phyloP scores from a whole-genome alignment of 495 filamentous ascomycete genomes.

The Lasiosphaeria miniovina region DNA sequence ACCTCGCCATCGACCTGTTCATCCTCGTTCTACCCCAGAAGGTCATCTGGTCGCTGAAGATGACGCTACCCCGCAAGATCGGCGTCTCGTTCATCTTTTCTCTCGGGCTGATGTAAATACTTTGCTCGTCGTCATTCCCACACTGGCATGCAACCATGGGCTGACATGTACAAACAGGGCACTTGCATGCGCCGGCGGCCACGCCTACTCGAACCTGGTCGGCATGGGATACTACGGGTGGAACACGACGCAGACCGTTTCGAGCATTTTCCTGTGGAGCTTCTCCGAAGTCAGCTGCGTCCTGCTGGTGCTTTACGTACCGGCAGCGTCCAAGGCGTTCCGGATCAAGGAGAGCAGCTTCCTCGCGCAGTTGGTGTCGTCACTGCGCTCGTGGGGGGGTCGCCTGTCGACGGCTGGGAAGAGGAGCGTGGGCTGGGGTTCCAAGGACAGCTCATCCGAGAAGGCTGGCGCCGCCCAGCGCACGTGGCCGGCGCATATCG shows the following conservation, averaged over 20 bases:
- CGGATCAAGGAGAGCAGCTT: background rate
- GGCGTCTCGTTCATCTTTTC: constrained; percentile 37
- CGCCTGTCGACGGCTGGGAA: background rate
- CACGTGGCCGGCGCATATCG: background rate
- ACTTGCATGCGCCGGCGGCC: background rate
- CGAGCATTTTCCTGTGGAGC: constrained; percentile 8
- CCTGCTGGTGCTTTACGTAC: constrained; percentile 17
- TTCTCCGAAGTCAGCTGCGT: constrained; percentile 19
- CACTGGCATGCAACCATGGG: background rate
- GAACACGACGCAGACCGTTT: constrained; percentile 7
- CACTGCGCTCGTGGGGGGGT: background rate
- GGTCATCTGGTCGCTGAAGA: constrained; percentile 36
- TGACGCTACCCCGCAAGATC: constrained; percentile 29
- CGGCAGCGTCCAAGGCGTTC: constrained; percentile 6
- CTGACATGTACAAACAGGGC: background rate
- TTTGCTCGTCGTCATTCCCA: background rate
- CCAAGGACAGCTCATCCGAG: background rate
- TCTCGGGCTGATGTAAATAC: constrained; percentile 38
- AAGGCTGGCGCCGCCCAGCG: background rate
- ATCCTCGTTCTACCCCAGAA: constrained; percentile 38
- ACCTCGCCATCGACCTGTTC: constrained; percentile 34
- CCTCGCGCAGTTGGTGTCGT: background rate
- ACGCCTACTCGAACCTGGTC: constrained; percentile 20
- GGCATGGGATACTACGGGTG: constrained; percentile 17
- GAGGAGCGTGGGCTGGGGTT: no score